Evolutionary conservation across 352 stramenopile genomes (phyloP), one percentile per base, ranked within the genome.

Genomic region (Phytophthora vignae): DNA sequence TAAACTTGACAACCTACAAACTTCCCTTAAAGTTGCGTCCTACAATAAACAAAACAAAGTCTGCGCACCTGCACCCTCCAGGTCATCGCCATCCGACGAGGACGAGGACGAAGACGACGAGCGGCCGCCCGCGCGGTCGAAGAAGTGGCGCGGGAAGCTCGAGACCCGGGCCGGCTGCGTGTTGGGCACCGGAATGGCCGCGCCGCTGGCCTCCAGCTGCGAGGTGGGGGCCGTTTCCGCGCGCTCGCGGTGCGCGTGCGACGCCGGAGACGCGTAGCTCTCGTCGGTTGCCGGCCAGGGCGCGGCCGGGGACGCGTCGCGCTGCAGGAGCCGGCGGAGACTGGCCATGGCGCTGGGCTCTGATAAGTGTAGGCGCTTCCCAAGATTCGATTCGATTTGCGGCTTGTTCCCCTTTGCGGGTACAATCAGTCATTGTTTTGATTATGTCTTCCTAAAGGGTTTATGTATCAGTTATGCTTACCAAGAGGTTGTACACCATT

Each of bases 31-130:
- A 40, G 33, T 40, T 40, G 33, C 12, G 9, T 15, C 33, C 33
- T 40, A 40, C 1, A 40, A 40, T 3, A 25, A 2, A 25, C 22
- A 25, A 25, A 25, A 2, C 22, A 25, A 31, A 31, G 27, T 31
- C 27, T 31, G 22, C 22, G 29, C 49, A 73, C 69, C 68, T 50
- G 68, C 52, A 38, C 25, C 55, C 25, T 77, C 69, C 5, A 69
- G 7, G 12, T 77, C 69, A 31, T 80, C 72, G 11, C 50, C 61
- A 52, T 75, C 69, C 4, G 63, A 77, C 12, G 61, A 69, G 8
- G 72, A 73, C 40, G 69, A 79, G 0, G 71, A 79, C 27, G 73
- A 79, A 40, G 73, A 81, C 17, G 73, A 79, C 8, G 61, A 74
- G n/a, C 55, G 46, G 33, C 60, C 73, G 17, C 54, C 60, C 11